phyloP scores from a whole-genome alignment of 2,329 filamentous ascomycete genomes.

The Penicillium sp. region DNA sequence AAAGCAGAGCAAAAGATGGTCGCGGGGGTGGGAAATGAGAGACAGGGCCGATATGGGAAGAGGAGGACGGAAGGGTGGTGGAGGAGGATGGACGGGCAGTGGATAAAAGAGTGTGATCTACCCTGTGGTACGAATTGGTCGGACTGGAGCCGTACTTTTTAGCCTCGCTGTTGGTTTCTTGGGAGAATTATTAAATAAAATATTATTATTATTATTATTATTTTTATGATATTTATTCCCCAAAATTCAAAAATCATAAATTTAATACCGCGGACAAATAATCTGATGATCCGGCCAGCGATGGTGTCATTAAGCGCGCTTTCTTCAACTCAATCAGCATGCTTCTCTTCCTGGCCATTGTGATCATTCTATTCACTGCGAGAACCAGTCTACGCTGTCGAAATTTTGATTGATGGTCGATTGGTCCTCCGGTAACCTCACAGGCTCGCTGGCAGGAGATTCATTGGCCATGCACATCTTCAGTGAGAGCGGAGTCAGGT shows the following conservation, averaged over 20 bases:
- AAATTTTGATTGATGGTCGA: not conserved
- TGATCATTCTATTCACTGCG: not conserved
- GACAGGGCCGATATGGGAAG: conserved; percentile 37
- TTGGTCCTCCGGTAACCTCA: not conserved
- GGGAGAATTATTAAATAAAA: conserved; percentile 9
- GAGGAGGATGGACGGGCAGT: conserved; percentile 25
- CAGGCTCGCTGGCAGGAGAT: not conserved
- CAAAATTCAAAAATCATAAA: not conserved
- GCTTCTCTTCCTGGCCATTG: not conserved
- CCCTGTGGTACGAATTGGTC: conserved; percentile 38
- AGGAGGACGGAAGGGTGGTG: conserved; percentile 31
- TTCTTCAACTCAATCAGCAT: conserved; percentile 1
- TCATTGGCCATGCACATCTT: not conserved
- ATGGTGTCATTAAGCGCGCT: conserved; percentile 16
- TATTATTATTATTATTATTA: not conserved
- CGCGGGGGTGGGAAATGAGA: conserved; percentile 41
- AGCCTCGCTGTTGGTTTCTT: conserved; percentile 18
- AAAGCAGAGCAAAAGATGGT: conserved; percentile 35
- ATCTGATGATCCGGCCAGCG: not conserved
- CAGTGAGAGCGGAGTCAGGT: not conserved
- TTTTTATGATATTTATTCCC: conserved; percentile 9
- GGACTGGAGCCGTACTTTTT: conserved; percentile 33
- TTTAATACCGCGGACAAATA: not conserved
- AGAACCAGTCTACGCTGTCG: not conserved
- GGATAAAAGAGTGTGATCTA: conserved; percentile 45